These are phyloP conservation scores for Neonectria faginata DNA, from an alignment of 2,329 filamentous ascomycete genomes.

Conservation along the genomic window DNA sequence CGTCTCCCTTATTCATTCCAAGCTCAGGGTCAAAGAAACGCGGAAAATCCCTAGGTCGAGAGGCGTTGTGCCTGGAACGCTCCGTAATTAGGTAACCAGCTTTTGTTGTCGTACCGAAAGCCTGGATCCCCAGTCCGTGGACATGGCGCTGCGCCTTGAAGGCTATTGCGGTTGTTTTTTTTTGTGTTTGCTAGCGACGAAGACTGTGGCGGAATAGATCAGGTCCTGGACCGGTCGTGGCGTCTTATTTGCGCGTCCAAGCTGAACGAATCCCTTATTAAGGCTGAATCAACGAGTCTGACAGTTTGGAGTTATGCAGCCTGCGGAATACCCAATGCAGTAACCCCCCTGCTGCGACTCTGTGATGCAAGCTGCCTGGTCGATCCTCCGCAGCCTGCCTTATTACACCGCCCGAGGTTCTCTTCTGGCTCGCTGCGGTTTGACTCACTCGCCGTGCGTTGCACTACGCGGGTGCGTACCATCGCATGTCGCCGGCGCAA, in stretches of 20 bases:
- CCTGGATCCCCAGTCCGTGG: too few relatives aligned
- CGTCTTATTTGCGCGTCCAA: background rate
- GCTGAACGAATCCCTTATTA: background rate
- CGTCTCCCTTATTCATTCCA: too few relatives aligned
- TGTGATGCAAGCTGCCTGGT: background rate
- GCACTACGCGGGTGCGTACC: background rate
- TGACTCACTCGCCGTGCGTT: slow-evolving; percentile 2
- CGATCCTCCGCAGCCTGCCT: background rate
- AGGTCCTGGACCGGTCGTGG: background rate
- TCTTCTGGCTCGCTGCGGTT: background rate
- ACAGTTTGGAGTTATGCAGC: too few relatives aligned
- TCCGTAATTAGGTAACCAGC: too few relatives aligned
- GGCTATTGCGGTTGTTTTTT: too few relatives aligned
- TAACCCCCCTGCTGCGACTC: background rate
- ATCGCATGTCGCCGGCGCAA: slow-evolving; percentile 15
- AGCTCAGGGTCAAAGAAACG: too few relatives aligned
- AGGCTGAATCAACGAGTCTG: too few relatives aligned
- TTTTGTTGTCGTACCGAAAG: too few relatives aligned
- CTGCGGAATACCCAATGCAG: background rate
- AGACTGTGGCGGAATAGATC: background rate
- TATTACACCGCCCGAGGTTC: background rate
- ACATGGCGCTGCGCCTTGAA: background rate
- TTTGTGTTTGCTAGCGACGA: background rate
- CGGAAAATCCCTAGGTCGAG: too few relatives aligned
- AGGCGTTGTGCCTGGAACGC: too few relatives aligned